Conservation (phyloP, 441 rosid genomes). For the Aquilaria agallochum region DNA sequence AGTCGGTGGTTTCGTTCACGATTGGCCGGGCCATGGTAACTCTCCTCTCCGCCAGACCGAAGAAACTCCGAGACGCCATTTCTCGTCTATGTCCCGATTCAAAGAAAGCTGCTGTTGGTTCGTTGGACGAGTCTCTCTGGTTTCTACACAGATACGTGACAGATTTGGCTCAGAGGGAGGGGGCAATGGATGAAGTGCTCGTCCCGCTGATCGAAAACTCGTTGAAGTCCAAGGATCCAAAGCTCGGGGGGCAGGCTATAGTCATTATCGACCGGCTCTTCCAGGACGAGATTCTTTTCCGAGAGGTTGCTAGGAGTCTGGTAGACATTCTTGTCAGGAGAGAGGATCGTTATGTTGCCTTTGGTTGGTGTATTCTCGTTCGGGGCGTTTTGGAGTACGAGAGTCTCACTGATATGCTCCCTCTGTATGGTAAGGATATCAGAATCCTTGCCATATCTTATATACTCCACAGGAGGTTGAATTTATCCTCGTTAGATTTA, state of each 20-base stretch:
- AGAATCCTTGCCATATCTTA: neutral
- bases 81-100: slow-evolving; percentile 42
- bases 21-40: slow-evolving; percentile 60
- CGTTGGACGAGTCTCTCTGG: slow-evolving; percentile 74
- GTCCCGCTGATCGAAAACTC: slow-evolving; percentile 72
- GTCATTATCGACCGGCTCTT: slow-evolving; percentile 67
- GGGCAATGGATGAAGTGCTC: slow-evolving; percentile 53
- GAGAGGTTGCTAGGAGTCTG: slow-evolving; percentile 40
- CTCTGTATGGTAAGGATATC: slow-evolving; percentile 47
- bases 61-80: slow-evolving; percentile 57
- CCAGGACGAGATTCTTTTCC: slow-evolving; percentile 64
- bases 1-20: slow-evolving; percentile 58
- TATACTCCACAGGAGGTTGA: neutral
- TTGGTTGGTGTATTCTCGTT: slow-evolving; percentile 93
- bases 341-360: slow-evolving; percentile 61
- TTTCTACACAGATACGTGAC: slow-evolving; percentile 51
- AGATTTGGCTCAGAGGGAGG: slow-evolving; percentile 51
- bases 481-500: neutral
- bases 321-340: slow-evolving; percentile 43
- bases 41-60: slow-evolving; percentile 69
- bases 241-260: slow-evolving; percentile 48
- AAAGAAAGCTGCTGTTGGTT: slow-evolving; percentile 46
- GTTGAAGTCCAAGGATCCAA: slow-evolving; percentile 51
- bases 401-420: slow-evolving; percentile 33
- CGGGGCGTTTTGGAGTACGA: slow-evolving; percentile 59